Percentiles rank a stretch among this genome's conserved stretches.
These are phyloP conservation scores for Sphaceloma murrayae DNA, from an alignment of 2,329 filamentous ascomycete genomes.

Conservation along the genomic window DNA sequence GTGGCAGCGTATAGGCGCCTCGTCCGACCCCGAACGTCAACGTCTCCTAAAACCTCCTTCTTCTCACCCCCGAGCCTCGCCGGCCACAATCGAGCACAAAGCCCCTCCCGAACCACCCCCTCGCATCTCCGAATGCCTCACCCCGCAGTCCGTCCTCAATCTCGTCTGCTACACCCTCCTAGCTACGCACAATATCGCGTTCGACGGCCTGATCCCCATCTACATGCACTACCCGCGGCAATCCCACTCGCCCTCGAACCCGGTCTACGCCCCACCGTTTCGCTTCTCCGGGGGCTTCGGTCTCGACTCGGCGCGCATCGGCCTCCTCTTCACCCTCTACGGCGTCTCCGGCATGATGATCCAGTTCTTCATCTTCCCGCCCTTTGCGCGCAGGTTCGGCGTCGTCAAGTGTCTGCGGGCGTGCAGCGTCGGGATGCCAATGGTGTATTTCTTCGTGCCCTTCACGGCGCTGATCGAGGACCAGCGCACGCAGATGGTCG, in stretches of 20 bases:
- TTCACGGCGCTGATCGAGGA: constrained; percentile 59
- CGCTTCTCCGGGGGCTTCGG: constrained; percentile 78
- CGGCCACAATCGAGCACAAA: constrained; percentile 17
- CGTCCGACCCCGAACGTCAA: constrained; percentile 16
- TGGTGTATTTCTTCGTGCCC: constrained; percentile 72
- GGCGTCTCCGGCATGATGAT: constrained; percentile 69
- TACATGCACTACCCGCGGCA: constrained; percentile 69
- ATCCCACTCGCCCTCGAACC: constrained; percentile 41
- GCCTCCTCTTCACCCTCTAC: constrained; percentile 75
- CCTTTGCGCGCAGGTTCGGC: constrained; percentile 61
- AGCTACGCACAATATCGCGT: constrained; percentile 72
- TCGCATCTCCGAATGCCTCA: constrained; percentile 57
- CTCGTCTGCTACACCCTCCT: constrained; percentile 70
- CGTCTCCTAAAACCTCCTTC: constrained; percentile 18
- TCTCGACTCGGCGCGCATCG: constrained; percentile 61
- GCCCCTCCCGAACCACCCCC: constrained; percentile 25
- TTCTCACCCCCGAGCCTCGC: too few relatives aligned
- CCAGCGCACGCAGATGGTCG: constrained; percentile 44
- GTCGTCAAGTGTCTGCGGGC: constrained; percentile 62
- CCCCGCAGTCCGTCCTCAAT: constrained; percentile 63
- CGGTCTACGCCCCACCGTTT: constrained; percentile 57
- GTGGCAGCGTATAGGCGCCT: constrained; percentile 17
- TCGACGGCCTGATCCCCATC: constrained; percentile 79
- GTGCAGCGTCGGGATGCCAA: constrained; percentile 58
- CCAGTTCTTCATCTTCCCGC: constrained; percentile 80